Evolutionary conservation across 805 yeast genomes (phyloP), one percentile per base, ranked within the genome.

Genomic region (Komagataella kurtzmanii): DNA sequence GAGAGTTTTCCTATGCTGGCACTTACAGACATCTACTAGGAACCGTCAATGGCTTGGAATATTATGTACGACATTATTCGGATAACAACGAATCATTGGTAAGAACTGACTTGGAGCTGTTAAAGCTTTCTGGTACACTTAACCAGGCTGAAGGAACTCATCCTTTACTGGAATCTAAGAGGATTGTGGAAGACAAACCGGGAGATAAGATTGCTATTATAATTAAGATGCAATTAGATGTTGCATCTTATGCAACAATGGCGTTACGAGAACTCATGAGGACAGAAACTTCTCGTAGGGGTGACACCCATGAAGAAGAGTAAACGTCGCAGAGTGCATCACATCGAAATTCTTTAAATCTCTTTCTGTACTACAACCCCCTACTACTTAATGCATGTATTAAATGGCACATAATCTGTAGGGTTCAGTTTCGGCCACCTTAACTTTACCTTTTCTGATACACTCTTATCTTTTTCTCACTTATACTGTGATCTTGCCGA

Each of bases 201-300:
- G 85, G 80, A 6, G 61, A 64, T 1, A 79, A 76, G 53, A 70
- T 73, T 0, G 97, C 96, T 0, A 79, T 90, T 12, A 74, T 93
- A 4, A 64, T 95, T 53, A 81, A 77, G 57, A 73, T 93, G 74
- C 84, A 81, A 60, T 72, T 93, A 53, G 91, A 89, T 3, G 81
- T 86, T 2, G 85, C 97, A 43, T 83, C 95, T 6, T 93, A 93
- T 65, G 99, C 99, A 1, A 93, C 99, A 0, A 95, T 93, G 99
- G 96, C 96, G 1, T 68, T 93, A 50, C 78, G 99, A 62, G 98
- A 93, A 65, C 78, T 88, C 50, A 81, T 90, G 86, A 85, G 81
- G 63, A 76, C 79, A 36, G 91, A 84, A 57, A 83, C 90, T 2
- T 47, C 52, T 12, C 18, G 44, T 14, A n/a, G 44, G 30, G 50